Evolutionary conservation across 345 rosid species (phyloP).

Genomic region (Eucalyptus marginata): DNA sequence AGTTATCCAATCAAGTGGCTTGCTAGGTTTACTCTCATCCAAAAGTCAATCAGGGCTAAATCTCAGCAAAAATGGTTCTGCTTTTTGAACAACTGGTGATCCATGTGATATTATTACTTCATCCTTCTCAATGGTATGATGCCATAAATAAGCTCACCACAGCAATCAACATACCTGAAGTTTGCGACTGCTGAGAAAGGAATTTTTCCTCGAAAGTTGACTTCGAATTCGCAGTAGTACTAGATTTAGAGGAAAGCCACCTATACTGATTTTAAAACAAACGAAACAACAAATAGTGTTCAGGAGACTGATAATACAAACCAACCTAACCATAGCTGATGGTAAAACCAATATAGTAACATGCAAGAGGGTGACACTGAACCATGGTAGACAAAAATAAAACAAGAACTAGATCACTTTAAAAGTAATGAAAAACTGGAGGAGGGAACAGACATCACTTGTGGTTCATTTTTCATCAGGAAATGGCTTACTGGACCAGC

Average conservation of each 20-base stretch:
- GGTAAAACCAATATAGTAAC: not conserved
- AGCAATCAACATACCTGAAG: constrained; percentile 59
- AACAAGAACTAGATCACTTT: not conserved
- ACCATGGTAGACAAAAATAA: not conserved
- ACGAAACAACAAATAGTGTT: constrained; percentile 1
- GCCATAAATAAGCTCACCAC: not conserved
- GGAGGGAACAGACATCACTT: not conserved
- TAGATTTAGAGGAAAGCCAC: constrained; percentile 96
- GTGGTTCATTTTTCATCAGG: not conserved
- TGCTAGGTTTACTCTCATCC: not conserved
- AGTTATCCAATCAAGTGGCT: not conserved
- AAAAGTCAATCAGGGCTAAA: not conserved
- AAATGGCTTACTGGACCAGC: not conserved
- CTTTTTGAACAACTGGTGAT: not conserved
- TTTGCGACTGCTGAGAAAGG: constrained; percentile 84
- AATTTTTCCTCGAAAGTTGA: constrained; percentile 95
- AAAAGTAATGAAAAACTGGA: not conserved
- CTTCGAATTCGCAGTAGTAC: constrained; percentile 39
- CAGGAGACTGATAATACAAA: not conserved
- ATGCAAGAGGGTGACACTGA: not conserved
- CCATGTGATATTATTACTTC: not conserved
- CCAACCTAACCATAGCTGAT: not conserved
- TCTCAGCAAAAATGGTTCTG: not conserved
- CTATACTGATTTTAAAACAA: constrained; percentile 65
- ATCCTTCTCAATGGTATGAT: not conserved